A percentile compares a stretch with the other conserved stretches of the same genome.
Conservation (phyloP, 2,329 filamentous ascomycete genomes). For the Alternaria brassicicola region DNA sequence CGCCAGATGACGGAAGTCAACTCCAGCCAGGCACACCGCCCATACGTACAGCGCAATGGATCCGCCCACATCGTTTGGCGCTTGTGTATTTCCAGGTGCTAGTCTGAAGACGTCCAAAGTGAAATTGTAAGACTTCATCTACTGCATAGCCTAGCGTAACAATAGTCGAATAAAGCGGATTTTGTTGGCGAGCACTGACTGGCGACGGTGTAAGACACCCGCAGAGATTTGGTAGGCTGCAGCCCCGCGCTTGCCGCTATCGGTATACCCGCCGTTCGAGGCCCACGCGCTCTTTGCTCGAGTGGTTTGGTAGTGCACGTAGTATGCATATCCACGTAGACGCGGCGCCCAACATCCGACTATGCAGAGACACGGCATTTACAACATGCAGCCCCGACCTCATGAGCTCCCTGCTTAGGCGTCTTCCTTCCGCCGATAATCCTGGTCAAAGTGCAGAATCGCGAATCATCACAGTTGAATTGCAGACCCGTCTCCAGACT, state of each 20-base stretch:
- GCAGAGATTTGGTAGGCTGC: neutral
- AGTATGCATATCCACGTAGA: neutral
- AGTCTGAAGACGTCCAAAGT: neutral
- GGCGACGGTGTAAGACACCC: neutral
- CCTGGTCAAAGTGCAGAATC: neutral
- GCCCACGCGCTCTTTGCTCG: slow-evolving; percentile 5
- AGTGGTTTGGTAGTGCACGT: neutral
- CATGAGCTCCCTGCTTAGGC: neutral
- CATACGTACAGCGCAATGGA: neutral
- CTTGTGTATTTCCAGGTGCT: neutral
- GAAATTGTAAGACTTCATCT: neutral
- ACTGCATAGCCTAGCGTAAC: neutral
- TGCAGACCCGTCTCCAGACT: neutral
- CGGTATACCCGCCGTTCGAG: neutral
- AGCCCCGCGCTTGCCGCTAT: neutral
- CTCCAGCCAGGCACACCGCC: neutral
- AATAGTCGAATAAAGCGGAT: neutral
- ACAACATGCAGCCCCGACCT: neutral
- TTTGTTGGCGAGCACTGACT: neutral
- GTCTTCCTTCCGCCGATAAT: neutral
- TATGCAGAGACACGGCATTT: neutral
- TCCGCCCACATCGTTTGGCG: neutral
- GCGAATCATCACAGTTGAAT: neutral
- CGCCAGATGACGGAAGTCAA: neutral
- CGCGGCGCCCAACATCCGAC: neutral